These are phyloP conservation scores for Neurospora sublineolata DNA, from an alignment of 495 filamentous ascomycete genomes.

Conservation along the genomic window DNA sequence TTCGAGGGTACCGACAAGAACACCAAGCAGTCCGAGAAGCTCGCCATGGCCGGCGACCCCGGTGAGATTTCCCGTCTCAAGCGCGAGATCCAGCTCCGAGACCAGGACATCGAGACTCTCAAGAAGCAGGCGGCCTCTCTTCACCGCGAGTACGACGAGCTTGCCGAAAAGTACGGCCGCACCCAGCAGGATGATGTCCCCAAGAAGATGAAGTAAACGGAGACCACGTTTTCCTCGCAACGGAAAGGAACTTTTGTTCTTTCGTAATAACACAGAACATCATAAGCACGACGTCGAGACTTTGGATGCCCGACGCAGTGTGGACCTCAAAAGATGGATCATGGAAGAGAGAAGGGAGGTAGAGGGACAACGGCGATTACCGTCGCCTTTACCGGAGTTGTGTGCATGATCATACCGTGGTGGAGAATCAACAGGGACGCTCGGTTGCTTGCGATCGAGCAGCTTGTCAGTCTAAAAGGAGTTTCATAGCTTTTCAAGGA, in stretches of 20 bases:
- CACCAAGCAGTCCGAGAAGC: conserved; percentile 63
- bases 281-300: background rate
- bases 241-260: background rate
- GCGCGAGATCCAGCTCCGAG: conserved; percentile 59
- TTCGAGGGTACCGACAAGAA: conserved; percentile 66
- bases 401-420: background rate
- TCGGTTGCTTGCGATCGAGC: background rate
- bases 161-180: conserved; percentile 66
- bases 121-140: conserved; percentile 78
- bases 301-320: background rate
- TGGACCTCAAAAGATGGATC: background rate
- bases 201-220: conserved; percentile 59
- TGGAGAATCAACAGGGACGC: background rate
- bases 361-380: background rate
- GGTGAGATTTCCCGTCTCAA: conserved; percentile 47
- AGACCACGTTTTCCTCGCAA: background rate
- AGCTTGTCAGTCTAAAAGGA: background rate
- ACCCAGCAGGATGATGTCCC: conserved; percentile 41
- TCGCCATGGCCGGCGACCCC: conserved; percentile 60
- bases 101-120: conserved; percentile 65
- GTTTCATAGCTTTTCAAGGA: background rate
- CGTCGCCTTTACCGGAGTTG: background rate
- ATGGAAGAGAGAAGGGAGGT: background rate
- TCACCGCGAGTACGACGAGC: conserved; percentile 64
- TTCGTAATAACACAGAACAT: background rate